phyloP scores from a whole-genome alignment of 305 asterid genomes.

The Rubia occidens region DNA sequence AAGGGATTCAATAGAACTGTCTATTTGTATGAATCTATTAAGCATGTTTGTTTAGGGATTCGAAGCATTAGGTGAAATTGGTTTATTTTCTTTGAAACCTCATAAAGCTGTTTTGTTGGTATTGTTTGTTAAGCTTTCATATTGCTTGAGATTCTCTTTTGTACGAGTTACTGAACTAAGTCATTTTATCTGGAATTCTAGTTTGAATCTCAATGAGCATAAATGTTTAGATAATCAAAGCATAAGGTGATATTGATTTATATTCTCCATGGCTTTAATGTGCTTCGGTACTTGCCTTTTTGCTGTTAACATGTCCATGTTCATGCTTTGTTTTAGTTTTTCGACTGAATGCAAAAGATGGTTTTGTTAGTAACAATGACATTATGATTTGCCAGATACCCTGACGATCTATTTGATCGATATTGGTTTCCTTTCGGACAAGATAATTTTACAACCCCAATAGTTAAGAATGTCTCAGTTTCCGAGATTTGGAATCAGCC shows the following conservation, averaged over 20 bases:
- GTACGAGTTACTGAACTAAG: neutral
- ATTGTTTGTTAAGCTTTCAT: neutral
- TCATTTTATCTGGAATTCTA: neutral
- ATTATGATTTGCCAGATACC: constrained; percentile 42
- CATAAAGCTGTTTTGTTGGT: neutral
- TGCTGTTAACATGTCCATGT: neutral
- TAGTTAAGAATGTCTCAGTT: constrained; percentile 33
- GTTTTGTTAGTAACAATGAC: neutral
- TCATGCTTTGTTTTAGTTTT: neutral
- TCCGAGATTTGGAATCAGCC: constrained; percentile 93
- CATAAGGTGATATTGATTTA: neutral
- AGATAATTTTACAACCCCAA: constrained; percentile 32
- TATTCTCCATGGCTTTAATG: neutral
- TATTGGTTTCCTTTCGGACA: constrained; percentile 66
- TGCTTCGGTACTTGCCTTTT: neutral
- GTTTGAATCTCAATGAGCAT: neutral
- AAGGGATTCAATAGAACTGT: neutral
- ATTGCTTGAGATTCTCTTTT: neutral
- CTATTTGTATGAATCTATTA: neutral
- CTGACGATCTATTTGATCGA: constrained; percentile 77
- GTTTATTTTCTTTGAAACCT: neutral
- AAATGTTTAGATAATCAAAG: neutral
- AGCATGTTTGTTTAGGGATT: neutral
- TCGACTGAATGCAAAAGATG: neutral
- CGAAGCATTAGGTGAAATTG: neutral